phyloP scores from a whole-genome alignment of 257 asterid genomes.

The Fraxinus cuspidata region DNA sequence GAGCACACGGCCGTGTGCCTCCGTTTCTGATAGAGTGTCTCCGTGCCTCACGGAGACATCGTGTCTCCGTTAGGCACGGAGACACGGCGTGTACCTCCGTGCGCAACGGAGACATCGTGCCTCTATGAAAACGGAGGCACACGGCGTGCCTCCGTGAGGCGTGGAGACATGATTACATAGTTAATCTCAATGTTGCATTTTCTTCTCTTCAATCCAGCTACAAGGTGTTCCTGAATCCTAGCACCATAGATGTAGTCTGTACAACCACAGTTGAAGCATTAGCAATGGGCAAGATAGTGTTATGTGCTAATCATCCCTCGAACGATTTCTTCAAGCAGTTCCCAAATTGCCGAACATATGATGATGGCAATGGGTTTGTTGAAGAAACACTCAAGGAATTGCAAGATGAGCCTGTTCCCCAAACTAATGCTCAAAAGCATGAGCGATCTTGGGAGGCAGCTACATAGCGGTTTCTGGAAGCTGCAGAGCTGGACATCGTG shows the following conservation, averaged over 20 bases:
- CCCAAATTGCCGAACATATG: constrained; percentile 84
- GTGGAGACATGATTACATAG: constrained; percentile 5
- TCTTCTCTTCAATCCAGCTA: constrained; percentile 52
- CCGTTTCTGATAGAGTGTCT: too few relatives aligned
- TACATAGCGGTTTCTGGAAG: constrained; percentile 72
- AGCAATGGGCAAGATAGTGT: constrained; percentile 96
- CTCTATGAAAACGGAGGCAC: too few relatives aligned
- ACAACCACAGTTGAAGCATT: constrained; percentile 96
- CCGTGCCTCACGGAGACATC: too few relatives aligned
- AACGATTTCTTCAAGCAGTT: constrained; percentile 97
- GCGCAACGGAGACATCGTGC: too few relatives aligned
- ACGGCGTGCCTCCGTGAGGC: too few relatives aligned
- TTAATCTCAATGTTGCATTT: constrained; percentile 18
- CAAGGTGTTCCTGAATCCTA: constrained; percentile 87
- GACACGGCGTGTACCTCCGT: too few relatives aligned
- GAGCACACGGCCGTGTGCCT: too few relatives aligned
- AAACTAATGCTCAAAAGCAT: constrained; percentile 69
- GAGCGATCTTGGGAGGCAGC: constrained; percentile 99
- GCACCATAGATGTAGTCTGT: constrained; percentile 99
- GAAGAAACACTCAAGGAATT: constrained; percentile 66
- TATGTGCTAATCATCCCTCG: constrained; percentile 93
- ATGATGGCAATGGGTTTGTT: constrained; percentile 69
- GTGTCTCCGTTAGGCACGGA: too few relatives aligned
- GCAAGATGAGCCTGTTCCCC: constrained; percentile 70
- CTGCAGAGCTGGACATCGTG: constrained; percentile 57